Conservation (phyloP, 2,329 filamentous ascomycete genomes). For the Cercospora sojina region DNA sequence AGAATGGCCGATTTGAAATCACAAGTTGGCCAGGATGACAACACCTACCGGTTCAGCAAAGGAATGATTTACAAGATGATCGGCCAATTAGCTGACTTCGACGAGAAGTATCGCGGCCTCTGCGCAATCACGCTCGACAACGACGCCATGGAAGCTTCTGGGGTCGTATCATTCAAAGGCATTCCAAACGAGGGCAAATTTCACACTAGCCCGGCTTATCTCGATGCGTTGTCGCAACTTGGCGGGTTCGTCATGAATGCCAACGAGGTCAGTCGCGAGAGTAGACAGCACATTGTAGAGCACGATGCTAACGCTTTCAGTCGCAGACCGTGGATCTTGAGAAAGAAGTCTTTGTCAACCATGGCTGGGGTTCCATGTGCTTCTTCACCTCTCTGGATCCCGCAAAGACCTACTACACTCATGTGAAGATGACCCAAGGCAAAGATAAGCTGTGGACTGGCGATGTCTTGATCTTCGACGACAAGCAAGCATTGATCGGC, state of each 20-base stretch:
- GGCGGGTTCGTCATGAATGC: slow-evolving; percentile 27
- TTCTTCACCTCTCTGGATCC: slow-evolving; percentile 32
- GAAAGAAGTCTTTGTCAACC: slow-evolving; percentile 39
- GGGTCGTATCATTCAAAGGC: slow-evolving; percentile 23
- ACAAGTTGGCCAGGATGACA: slow-evolving; percentile 19
- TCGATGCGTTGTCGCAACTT: slow-evolving; percentile 42
- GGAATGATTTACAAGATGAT: slow-evolving; percentile 22
- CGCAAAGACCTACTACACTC: slow-evolving; percentile 34
- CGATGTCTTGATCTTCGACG: slow-evolving; percentile 36
- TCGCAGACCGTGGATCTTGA: slow-evolving; percentile 27
- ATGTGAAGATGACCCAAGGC: slow-evolving; percentile 32
- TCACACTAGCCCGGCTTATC: slow-evolving; percentile 33
- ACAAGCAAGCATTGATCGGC: slow-evolving; percentile 29
- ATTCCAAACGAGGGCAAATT: slow-evolving; percentile 23
- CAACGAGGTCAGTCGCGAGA: slow-evolving; percentile 21
- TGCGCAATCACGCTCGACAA: slow-evolving; percentile 41
- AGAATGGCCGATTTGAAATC: slow-evolving; percentile 6
- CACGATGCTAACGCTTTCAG: neutral
- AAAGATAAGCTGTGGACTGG: slow-evolving; percentile 40
- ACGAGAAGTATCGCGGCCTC: slow-evolving; percentile 39
- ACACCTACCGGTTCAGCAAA: slow-evolving; percentile 27
- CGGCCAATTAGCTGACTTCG: slow-evolving; percentile 21
- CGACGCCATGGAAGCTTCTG: slow-evolving; percentile 38
- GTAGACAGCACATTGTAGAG: neutral
- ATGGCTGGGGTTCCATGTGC: slow-evolving; percentile 36